Evolutionary conservation across 2,329 filamentous ascomycete species (phyloP).

Genomic region (Exophiala dermatitidis): DNA sequence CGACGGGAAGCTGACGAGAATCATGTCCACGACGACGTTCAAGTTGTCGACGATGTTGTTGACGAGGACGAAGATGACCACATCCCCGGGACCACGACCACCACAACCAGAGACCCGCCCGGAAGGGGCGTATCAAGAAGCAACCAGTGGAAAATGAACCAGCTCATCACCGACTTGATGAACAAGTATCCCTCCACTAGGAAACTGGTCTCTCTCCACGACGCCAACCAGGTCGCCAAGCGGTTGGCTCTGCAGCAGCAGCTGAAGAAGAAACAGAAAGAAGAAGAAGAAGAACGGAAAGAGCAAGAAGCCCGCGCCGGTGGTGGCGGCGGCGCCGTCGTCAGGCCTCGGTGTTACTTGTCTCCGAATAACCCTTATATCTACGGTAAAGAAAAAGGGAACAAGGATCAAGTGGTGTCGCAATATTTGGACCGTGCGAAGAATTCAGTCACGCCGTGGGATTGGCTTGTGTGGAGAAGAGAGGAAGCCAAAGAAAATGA

Average conservation of each 20-base stretch:
- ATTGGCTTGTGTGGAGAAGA: constrained; percentile 15
- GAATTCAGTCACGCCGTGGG: constrained; percentile 6
- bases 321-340: neutral
- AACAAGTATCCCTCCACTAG: constrained; percentile 19
- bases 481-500: constrained; percentile 7
- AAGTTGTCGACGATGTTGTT: neutral
- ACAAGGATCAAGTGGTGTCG: constrained; percentile 4
- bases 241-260: constrained; percentile 34
- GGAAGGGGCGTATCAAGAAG: constrained; percentile 3
- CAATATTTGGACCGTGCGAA: neutral
- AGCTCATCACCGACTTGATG: constrained; percentile 12
- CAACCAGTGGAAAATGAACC: constrained; percentile 15
- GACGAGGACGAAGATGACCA: neutral
- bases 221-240: constrained; percentile 56
- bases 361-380: neutral
- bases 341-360: neutral
- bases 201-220: constrained; percentile 49
- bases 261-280: constrained; percentile 15
- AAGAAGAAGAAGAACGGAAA: constrained; percentile 12
- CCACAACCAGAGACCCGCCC: too few relatives aligned
- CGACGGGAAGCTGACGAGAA: too few relatives aligned
- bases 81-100: neutral
- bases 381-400: neutral
- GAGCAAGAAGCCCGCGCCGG: neutral
- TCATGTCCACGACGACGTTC: too few relatives aligned